Conservation (phyloP, 352 stramenopile species). For the Pythium sp. region DNA sequence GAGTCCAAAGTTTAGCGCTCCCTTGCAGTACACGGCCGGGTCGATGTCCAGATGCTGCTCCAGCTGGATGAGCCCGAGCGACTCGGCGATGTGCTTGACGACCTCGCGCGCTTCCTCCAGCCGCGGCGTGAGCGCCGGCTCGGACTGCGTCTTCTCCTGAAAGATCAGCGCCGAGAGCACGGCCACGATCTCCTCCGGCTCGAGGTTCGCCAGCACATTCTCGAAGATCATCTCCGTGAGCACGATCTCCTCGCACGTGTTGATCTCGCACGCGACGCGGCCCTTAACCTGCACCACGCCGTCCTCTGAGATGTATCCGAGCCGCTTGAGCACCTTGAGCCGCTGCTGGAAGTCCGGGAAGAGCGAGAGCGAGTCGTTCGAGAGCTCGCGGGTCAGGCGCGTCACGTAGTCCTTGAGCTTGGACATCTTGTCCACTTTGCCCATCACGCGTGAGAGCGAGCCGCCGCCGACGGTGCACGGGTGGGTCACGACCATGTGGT, state of each 20-base stretch:
- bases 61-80: conserved; percentile 76
- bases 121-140: conserved; percentile 66
- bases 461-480: conserved; percentile 32
- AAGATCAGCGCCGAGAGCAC: conserved; percentile 96
- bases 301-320: conserved; percentile 93
- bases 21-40: conserved; percentile 89
- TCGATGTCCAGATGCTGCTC: conserved; percentile 87
- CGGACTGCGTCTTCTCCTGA: conserved; percentile 91
- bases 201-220: conserved; percentile 95
- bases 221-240: conserved; percentile 99
- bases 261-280: conserved; percentile 97
- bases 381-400: conserved; percentile 58
- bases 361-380: conserved; percentile 90
- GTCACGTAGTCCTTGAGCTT: conserved; percentile 69
- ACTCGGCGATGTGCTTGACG: conserved; percentile 86
- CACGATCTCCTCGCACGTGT: conserved; percentile 97
- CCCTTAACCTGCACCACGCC: conserved; percentile 94
- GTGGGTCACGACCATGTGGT: conserved; percentile 48
- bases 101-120: conserved; percentile 78
- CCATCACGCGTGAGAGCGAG: conserved; percentile 41
- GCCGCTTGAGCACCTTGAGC: conserved; percentile 88
- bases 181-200: conserved; percentile 96
- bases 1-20: conserved; percentile 94
- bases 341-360: conserved; percentile 98
- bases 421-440: conserved; percentile 71